Conservation (phyloP, 495 filamentous ascomycete genomes). For the Aspergillus carlsbadensis region DNA sequence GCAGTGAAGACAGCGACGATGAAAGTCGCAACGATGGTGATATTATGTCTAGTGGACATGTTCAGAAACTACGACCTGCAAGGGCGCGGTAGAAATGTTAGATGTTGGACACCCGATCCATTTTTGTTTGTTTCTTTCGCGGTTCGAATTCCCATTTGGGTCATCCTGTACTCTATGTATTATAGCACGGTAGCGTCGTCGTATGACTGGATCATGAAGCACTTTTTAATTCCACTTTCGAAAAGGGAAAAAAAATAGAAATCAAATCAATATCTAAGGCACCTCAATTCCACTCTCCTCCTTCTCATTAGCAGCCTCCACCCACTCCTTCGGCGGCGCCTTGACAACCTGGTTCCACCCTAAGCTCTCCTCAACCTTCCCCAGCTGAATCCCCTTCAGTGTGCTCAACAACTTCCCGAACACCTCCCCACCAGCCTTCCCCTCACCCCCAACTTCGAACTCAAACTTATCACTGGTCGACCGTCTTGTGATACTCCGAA, state of each 20-base stretch:
- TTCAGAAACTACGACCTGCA: conserved; percentile 1
- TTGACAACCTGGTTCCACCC: conserved; percentile 60
- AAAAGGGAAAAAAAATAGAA: background rate
- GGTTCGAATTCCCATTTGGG: background rate
- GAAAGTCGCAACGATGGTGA: conserved; percentile 8
- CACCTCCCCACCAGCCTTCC: conserved; percentile 70
- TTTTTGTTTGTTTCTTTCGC: background rate
- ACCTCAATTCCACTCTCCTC: conserved; percentile 30
- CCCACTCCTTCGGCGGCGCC: conserved; percentile 34
- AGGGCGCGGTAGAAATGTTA: background rate
- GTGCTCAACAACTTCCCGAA: conserved; percentile 68
- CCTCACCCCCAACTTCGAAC: conserved; percentile 59
- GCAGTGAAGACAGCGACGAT: conserved; percentile 3
- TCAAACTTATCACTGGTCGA: conserved; percentile 63
- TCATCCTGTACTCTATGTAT: background rate
- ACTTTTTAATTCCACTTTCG: background rate
- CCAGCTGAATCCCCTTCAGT: conserved; percentile 81
- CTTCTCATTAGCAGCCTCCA: conserved; percentile 22
- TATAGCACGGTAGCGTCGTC: background rate
- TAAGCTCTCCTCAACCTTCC: conserved; percentile 70
- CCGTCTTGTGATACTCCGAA: conserved; percentile 78
- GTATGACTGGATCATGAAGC: background rate
- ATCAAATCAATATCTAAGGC: conserved; percentile 14
- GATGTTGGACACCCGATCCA: background rate
- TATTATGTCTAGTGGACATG: conserved; percentile 19